Percentiles rank a stretch among this genome's conserved stretches.
Conservation (phyloP, 2,329 filamentous ascomycete species). For the Pestalotiopsis sp. region DNA sequence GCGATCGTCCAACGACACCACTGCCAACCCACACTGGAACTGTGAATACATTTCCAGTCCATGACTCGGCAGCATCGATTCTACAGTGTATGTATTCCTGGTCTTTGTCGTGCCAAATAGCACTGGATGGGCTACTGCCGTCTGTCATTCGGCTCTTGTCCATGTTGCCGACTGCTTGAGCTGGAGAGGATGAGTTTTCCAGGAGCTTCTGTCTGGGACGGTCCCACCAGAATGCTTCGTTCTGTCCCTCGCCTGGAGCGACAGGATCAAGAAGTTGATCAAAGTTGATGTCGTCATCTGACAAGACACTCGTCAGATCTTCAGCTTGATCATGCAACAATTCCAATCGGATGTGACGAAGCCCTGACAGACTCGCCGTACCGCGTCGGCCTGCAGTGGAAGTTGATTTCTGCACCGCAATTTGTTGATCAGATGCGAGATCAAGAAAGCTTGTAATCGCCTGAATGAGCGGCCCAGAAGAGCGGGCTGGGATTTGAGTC, state of each 20-base stretch:
- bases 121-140: neutral
- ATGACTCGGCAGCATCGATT: conserved; percentile 28
- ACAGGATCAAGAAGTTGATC: conserved; percentile 43
- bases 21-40: conserved; percentile 52
- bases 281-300: conserved; percentile 40
- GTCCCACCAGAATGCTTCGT: conserved; percentile 18
- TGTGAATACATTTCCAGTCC: conserved; percentile 30
- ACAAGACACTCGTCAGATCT: conserved; percentile 33
- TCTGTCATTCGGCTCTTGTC: neutral
- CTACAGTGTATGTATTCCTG: conserved; percentile 29
- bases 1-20: conserved; percentile 26
- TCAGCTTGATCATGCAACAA: conserved; percentile 49
- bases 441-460: conserved; percentile 51
- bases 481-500: conserved; percentile 56
- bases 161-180: neutral
- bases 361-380: conserved; percentile 49
- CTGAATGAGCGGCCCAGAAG: conserved; percentile 51
- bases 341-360: conserved; percentile 58
- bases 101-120: conserved; percentile 19
- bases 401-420: conserved; percentile 38
- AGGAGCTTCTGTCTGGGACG: conserved; percentile 31
- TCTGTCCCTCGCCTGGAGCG: conserved; percentile 27
- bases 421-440: conserved; percentile 52
- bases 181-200: conserved; percentile 20
- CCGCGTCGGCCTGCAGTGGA: conserved; percentile 32